A percentile compares a stretch with the other conserved stretches of the same genome.
These are phyloP conservation scores for Pseudogymnoascus sp. DNA, from an alignment of 2,329 filamentous ascomycete genomes.

Conservation along the genomic window DNA sequence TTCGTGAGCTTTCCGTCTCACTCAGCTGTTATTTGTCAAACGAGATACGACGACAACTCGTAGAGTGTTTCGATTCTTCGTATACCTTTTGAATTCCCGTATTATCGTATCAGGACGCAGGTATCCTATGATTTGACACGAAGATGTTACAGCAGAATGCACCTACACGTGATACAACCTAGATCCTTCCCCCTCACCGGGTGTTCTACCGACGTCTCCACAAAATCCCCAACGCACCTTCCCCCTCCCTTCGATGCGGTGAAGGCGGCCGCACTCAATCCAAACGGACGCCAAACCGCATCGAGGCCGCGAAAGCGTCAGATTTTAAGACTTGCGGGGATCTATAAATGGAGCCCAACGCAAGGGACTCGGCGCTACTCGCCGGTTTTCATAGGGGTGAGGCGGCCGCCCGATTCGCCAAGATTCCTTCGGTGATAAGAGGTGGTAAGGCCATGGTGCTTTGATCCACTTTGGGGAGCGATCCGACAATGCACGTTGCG, in stretches of 20 bases:
- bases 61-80: background rate
- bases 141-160: no score
- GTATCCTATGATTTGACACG: no score
- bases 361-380: background rate
- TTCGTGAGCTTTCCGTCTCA: background rate
- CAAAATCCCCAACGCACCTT: no score
- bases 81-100: background rate
- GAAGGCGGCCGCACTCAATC: background rate
- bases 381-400: background rate
- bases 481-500: background rate
- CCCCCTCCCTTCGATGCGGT: background rate
- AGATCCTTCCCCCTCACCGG: background rate
- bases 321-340: background rate
- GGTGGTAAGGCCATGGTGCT: background rate
- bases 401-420: background rate
- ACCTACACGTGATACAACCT: background rate
- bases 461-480: background rate
- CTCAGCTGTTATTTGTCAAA: conserved; percentile 4
- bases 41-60: background rate
- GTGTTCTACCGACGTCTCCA: background rate
- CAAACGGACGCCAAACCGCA: background rate
- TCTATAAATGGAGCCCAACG: background rate
- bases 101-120: background rate
- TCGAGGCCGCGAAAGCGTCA: background rate
- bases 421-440: background rate